A percentile compares a stretch with the other conserved stretches of the same genome.
Evolutionary conservation across 495 filamentous ascomycete species (phyloP).

Genomic region (Evernia prunastri): DNA sequence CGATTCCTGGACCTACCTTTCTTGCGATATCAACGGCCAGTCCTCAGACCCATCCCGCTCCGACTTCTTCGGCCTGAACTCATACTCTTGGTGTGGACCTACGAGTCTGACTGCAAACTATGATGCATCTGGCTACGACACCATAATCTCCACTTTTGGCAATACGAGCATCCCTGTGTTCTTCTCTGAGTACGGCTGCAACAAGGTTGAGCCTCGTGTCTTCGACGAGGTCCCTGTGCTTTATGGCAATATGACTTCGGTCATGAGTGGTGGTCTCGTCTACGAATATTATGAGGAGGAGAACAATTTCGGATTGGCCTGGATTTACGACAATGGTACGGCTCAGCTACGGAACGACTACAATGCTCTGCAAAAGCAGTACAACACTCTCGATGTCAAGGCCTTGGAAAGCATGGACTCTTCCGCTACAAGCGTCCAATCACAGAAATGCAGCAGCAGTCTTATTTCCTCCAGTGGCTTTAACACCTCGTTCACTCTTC

Average conservation of each 20-base stretch:
- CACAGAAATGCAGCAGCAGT: constrained; percentile 52
- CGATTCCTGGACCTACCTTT: constrained; percentile 78
- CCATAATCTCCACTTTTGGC: constrained; percentile 62
- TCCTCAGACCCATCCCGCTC: constrained; percentile 56
- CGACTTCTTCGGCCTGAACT: constrained; percentile 92
- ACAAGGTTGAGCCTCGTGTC: constrained; percentile 65
- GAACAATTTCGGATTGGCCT: constrained; percentile 75
- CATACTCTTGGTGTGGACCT: constrained; percentile 85
- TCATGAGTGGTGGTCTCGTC: constrained; percentile 81
- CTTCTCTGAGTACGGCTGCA: constrained; percentile 97
- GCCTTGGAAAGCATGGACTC: constrained; percentile 53
- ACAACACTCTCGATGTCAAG: constrained; percentile 63
- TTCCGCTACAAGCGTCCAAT: constrained; percentile 42
- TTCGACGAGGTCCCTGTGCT: constrained; percentile 79
- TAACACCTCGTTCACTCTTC: constrained; percentile 70
- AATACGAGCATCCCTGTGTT: constrained; percentile 77
- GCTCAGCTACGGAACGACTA: constrained; percentile 64
- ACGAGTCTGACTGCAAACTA: constrained; percentile 50
- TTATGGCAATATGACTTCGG: constrained; percentile 75
- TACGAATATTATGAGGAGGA: constrained; percentile 78
- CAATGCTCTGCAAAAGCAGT: constrained; percentile 66
- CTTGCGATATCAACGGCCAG: constrained; percentile 65
- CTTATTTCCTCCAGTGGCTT: constrained; percentile 61
- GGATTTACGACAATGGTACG: constrained; percentile 57
- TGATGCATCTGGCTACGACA: constrained; percentile 63